Conservation (phyloP, 75 land plant species). For the Sequoia sempervirens region DNA sequence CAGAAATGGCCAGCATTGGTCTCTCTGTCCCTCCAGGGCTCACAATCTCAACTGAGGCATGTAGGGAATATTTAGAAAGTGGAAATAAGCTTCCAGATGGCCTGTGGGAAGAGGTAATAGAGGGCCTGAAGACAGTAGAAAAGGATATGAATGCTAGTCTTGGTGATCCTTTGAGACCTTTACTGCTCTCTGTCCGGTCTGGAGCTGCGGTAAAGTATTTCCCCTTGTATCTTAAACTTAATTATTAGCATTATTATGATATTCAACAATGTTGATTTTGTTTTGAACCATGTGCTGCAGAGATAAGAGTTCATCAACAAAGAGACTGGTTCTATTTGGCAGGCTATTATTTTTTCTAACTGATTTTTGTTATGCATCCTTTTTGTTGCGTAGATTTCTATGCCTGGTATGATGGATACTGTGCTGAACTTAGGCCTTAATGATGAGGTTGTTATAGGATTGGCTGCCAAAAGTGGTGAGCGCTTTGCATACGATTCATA, state of each 20-base stretch:
- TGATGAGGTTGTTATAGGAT: slow-evolving; percentile 85
- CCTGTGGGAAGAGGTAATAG: slow-evolving; percentile 89
- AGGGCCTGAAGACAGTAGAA: slow-evolving; percentile 66
- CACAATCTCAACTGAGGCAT: slow-evolving; percentile 95
- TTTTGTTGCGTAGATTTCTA: slow-evolving; percentile 64
- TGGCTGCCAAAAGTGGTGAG: slow-evolving; percentile 88
- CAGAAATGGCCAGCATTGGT: slow-evolving; percentile 98
- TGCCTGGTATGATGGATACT: slow-evolving; percentile 99
- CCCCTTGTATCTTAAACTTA: background rate
- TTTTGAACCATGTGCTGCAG: background rate
- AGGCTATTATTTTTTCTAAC: background rate
- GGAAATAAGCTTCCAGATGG: slow-evolving; percentile 71
- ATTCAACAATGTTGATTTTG: background rate
- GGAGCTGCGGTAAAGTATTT: slow-evolving; percentile 81
- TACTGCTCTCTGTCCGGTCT: slow-evolving; percentile 93
- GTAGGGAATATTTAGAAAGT: slow-evolving; percentile 72
- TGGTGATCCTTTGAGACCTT: slow-evolving; percentile 82
- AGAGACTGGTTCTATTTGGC: slow-evolving; percentile 1
- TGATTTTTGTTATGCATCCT: slow-evolving; percentile 15
- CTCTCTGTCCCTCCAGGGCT: slow-evolving; percentile 96
- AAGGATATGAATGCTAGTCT: slow-evolving; percentile 77
- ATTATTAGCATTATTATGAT: background rate
- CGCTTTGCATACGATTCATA: slow-evolving; percentile 97
- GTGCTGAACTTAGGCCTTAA: slow-evolving; percentile 97
- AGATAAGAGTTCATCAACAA: background rate